Evolutionary conservation across 2,329 filamentous ascomycete genomes (phyloP), one percentile per base, ranked within the genome.

Genomic region (Ustilaginoidea virens): DNA sequence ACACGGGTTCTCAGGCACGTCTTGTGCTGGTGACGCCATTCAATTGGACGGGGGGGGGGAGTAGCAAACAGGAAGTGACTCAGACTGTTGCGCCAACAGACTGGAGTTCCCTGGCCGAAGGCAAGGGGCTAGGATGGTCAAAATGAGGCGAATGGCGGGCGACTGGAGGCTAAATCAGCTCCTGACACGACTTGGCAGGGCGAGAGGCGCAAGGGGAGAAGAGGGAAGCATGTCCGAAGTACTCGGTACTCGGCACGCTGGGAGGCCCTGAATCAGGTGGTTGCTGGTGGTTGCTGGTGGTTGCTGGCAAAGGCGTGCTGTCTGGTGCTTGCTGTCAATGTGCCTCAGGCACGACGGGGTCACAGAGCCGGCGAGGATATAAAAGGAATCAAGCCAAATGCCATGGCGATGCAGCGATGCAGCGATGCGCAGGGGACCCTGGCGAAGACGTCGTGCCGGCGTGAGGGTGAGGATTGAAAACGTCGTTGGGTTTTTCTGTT

Each of bases 11-110:
- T 30, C 29, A 17, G 26, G 18, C n/a, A n/a, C n/a, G n/a, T n/a
- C n/a, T n/a, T n/a, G n/a, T 12, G 17, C 28, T 16, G 34, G 37
- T 13, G 32, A 35, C 33, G 32, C 32, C 34, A 37, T 35, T 33
- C 39, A 35, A 37, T 36, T 35, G 32, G 30, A 27, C 26, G 28
- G 17, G 26, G 18, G n/a, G 18, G 21, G 18, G 23, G 25, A 23
- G 27, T 25, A 24, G 30, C 27, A 30, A 32, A 27, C 23, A 17
- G 26, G 20, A 23, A 23, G 22, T 12, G 14, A 12, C n/a, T n/a
- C n/a, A n/a, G n/a, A n/a, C n/a, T n/a, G n/a, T n/a, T n/a, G n/a
- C n/a, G n/a, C n/a, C n/a, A n/a, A n/a, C n/a, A n/a, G n/a, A n/a
- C 11, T 12, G 19, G 16, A 13, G 8, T 18, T 23, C 24, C 4